Conservation (phyloP, 2,329 filamentous ascomycete genomes). For the Parastagonospora avenae region DNA sequence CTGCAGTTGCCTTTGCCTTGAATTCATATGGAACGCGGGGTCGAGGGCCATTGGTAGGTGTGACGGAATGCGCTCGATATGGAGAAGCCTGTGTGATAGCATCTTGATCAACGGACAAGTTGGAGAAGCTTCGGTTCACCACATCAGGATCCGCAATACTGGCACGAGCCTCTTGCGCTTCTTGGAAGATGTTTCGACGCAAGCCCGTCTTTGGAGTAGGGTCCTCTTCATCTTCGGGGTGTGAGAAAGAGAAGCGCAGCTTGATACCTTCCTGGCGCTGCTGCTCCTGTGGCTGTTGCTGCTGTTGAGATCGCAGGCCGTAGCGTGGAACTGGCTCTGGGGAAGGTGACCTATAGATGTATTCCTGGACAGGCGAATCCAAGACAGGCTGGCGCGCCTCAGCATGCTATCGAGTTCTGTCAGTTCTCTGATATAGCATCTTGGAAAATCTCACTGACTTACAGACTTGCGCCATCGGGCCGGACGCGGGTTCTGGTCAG, state of each 20-base stretch:
- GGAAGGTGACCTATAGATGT: not conserved
- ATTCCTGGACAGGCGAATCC: not conserved
- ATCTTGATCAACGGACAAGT: not conserved
- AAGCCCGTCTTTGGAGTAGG: not conserved
- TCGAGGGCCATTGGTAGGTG: too few species aligned
- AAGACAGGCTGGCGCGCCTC: not conserved
- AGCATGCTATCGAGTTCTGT: not conserved
- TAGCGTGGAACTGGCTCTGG: not conserved
- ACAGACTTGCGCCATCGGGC: conserved; percentile 1
- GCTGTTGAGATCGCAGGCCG: too few species aligned
- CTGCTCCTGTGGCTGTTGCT: not conserved
- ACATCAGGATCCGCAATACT: not conserved
- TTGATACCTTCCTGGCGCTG: not conserved
- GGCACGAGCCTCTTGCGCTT: not conserved
- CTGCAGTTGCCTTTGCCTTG: too few species aligned
- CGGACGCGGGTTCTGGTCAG: not conserved
- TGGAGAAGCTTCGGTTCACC: conserved; percentile 11
- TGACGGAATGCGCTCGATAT: too few species aligned
- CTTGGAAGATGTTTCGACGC: not conserved
- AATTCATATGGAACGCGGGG: too few species aligned
- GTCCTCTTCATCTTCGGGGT: not conserved
- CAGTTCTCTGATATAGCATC: not conserved
- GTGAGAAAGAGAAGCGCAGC: conserved; percentile 23
- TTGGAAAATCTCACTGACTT: not conserved
- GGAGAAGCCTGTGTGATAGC: not conserved